Evolutionary conservation across 2,329 filamentous ascomycete species (phyloP).

Genomic region (Fusarium dimerum): DNA sequence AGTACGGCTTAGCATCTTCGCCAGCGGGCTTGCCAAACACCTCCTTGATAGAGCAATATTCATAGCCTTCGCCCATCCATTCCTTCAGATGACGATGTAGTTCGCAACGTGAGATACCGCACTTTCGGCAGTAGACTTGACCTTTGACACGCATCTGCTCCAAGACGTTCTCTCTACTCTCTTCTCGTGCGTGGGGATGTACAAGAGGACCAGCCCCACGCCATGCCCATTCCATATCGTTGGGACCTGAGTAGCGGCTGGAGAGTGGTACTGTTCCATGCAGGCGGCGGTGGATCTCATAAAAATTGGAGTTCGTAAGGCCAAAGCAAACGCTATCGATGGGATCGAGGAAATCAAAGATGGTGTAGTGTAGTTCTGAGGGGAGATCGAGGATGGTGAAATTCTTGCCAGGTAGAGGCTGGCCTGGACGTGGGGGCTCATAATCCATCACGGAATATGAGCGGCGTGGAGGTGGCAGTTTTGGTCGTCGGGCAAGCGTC

Average conservation of each 20-base stretch:
- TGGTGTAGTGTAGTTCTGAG: slow-evolving; percentile 58
- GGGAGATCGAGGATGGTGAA: slow-evolving; percentile 55
- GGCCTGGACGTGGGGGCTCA: slow-evolving; percentile 48
- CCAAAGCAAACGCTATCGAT: slow-evolving; percentile 65
- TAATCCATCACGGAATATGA: slow-evolving; percentile 64
- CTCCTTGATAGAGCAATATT: slow-evolving; percentile 63
- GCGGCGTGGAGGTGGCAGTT: slow-evolving; percentile 50
- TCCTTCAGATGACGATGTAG: slow-evolving; percentile 61
- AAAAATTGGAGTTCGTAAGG: slow-evolving; percentile 58
- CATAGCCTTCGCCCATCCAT: slow-evolving; percentile 57
- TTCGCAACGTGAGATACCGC: slow-evolving; percentile 61
- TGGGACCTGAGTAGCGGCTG: slow-evolving; percentile 59
- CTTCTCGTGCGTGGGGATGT: slow-evolving; percentile 25
- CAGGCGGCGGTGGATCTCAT: slow-evolving; percentile 58
- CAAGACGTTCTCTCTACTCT: slow-evolving; percentile 32
- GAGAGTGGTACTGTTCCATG: slow-evolving; percentile 58
- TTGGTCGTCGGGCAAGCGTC: slow-evolving; percentile 31
- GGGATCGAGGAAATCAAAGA: slow-evolving; percentile 64
- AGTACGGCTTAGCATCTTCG: slow-evolving; percentile 50
- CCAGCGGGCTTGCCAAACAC: slow-evolving; percentile 54
- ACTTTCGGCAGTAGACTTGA: slow-evolving; percentile 64
- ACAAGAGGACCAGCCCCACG: slow-evolving; percentile 52
- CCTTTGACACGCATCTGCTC: slow-evolving; percentile 55
- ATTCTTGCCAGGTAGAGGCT: slow-evolving; percentile 47
- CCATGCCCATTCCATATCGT: slow-evolving; percentile 66